phyloP scores from a whole-genome alignment of 78 protist genomes.

The Mastigamoeba balamuthi region DNA sequence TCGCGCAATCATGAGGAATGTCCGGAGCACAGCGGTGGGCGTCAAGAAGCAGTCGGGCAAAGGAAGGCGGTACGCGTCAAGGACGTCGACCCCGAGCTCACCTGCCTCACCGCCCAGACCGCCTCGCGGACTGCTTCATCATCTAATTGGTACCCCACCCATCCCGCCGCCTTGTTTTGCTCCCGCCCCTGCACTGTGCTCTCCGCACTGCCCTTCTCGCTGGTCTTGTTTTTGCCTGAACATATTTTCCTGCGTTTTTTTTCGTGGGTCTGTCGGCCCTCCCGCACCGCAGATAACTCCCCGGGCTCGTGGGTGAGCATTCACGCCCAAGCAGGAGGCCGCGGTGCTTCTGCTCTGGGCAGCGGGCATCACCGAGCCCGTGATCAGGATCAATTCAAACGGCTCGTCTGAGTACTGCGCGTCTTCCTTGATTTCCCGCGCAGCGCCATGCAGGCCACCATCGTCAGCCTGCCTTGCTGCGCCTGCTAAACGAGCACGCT shows the following conservation, averaged over 20 bases:
- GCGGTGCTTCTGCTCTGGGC: constrained; percentile 74
- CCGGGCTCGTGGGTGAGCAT: constrained; percentile 23
- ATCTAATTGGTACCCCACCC: too few relatives aligned
- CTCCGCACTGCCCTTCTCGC: not conserved
- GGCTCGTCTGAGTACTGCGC: constrained; percentile 75
- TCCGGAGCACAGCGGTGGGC: not conserved
- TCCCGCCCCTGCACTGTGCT: not conserved
- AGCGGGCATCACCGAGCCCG: constrained; percentile 43
- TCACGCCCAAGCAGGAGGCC: constrained; percentile 47
- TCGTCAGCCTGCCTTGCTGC: constrained; percentile 76
- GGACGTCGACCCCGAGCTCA: not conserved
- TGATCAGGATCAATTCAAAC: constrained; percentile 10
- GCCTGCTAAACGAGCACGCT: constrained; percentile 78
- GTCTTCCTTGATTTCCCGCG: constrained; percentile 80
- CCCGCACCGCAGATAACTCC: too few relatives aligned
- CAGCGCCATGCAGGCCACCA: constrained; percentile 46
- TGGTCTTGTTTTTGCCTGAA: not conserved
- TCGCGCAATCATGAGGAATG: not conserved
- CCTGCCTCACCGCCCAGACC: not conserved
- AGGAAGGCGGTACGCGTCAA: not conserved
- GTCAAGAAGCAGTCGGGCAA: not conserved
- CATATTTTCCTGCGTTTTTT: too few relatives aligned
- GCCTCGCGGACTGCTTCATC: not conserved
- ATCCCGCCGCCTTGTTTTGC: not conserved
- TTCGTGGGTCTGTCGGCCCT: too few relatives aligned